phyloP scores from a whole-genome alignment of 2,329 filamentous ascomycete species.

The Monosporascus sp. region DNA sequence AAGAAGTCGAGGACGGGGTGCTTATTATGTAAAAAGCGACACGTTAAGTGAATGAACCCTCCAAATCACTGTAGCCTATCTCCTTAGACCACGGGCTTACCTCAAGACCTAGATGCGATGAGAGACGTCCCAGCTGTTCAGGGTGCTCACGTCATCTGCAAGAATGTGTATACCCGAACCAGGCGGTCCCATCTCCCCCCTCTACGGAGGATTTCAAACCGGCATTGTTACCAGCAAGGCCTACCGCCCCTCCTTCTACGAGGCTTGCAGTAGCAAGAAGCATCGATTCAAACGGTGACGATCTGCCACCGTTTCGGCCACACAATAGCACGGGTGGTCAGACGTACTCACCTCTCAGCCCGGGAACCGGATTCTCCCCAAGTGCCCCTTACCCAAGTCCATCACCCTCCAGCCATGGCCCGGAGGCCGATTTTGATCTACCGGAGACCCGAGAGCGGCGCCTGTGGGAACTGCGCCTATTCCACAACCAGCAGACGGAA shows the following conservation, averaged over 20 bases:
- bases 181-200: constrained; percentile 3
- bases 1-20: constrained; percentile 27
- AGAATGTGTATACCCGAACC: constrained; percentile 23
- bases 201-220: background rate
- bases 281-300: background rate
- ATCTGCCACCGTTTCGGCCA: background rate
- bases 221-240: background rate
- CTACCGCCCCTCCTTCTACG: background rate
- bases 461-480: constrained; percentile 29
- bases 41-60: constrained; percentile 16
- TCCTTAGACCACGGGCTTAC: constrained; percentile 3
- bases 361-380: background rate
- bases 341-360: background rate
- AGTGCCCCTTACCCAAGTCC: constrained; percentile 11
- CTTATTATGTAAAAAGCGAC: constrained; percentile 24
- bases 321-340: background rate
- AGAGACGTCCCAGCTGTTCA: constrained; percentile 22
- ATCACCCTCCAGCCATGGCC: constrained; percentile 7
- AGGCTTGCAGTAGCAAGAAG: background rate
- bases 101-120: constrained; percentile 21
- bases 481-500: constrained; percentile 29
- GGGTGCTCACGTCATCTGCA: constrained; percentile 25
- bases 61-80: background rate
- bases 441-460: constrained; percentile 31
- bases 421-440: constrained; percentile 22